Percentiles rank a stretch among this genome's conserved stretches.
Conservation (phyloP, 2,329 filamentous ascomycete species). For the Colletotrichum musicola region DNA sequence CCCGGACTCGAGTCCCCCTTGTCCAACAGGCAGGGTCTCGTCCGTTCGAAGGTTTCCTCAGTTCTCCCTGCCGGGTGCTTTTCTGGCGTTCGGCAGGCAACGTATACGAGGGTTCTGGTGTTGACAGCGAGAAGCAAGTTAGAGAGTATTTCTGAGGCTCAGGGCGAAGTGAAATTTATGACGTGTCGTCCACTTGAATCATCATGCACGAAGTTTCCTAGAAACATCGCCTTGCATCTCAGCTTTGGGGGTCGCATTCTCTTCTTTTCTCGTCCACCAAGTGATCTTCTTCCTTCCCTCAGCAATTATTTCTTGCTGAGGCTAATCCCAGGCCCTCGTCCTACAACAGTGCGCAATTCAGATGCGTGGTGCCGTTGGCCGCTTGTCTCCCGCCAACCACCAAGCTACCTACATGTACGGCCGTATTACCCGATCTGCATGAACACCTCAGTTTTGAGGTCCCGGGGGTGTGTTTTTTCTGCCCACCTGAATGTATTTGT, state of each 20-base stretch:
- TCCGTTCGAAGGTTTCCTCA: not conserved
- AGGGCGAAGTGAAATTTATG: not conserved
- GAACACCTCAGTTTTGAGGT: not conserved
- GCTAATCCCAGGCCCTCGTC: not conserved
- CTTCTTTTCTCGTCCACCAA: not conserved
- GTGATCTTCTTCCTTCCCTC: not conserved
- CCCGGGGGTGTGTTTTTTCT: not conserved
- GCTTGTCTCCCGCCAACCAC: not conserved
- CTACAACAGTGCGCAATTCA: slow-evolving; percentile 9
- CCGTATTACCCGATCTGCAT: slow-evolving; percentile 1
- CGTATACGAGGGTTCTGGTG: too few species aligned
- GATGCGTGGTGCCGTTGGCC: slow-evolving; percentile 4
- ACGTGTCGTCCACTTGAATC: not conserved
- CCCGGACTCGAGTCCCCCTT: not conserved
- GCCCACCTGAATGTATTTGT: not conserved
- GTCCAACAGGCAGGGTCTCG: not conserved
- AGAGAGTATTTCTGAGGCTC: not conserved
- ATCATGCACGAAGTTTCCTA: not conserved
- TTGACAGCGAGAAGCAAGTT: not conserved
- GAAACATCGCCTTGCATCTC: not conserved
- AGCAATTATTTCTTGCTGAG: not conserved
- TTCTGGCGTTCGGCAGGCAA: not conserved
- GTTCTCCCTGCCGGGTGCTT: not conserved
- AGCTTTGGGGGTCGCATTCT: not conserved
- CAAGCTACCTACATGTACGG: not conserved